Evolutionary conservation across 495 filamentous ascomycete genomes (phyloP), one percentile per base, ranked within the genome.

Genomic region (Daldinia grandis): DNA sequence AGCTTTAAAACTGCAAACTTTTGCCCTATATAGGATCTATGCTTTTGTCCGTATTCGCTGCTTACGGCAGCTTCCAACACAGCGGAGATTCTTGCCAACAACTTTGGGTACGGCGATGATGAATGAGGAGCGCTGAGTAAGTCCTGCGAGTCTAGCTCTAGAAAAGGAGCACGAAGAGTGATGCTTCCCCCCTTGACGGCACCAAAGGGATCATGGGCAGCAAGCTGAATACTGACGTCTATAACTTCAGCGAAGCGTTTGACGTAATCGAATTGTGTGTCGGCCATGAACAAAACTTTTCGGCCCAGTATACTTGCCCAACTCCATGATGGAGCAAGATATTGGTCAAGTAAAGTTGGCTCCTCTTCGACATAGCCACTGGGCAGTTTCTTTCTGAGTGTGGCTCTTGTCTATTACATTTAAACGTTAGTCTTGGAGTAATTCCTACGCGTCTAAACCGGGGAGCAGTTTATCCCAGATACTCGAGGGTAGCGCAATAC

Each of bases 261-360:
- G 40, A 72, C 60, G 8, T 38, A 42, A 40, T 57, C 62, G 37
- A 59, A 68, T 53, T 74, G 65, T 31, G 58, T 63, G 28, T 51
- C 58, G 4, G 30, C 65, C 42, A 40, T 60, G 33, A 72, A 70
- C 3, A 56, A 38, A 21, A 73, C 58, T 31, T 59, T 49, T 5
- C 37, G 42, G 21, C 71, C 76, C 4, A 71, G 62, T 44, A 76
- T 68, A 35, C 71, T 65, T 25, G 71, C 71, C 76, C 74, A 78
- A 54, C 68, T 74, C 76, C 74, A 76, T 25, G 74, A 76, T 47
- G 76, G 74, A 19, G 74, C 76, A 24, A 76, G 65, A 54, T 76
- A 74, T 6, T 58, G 42, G 15, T 33, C n/a, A n/a, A n/a, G n/a
- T n/a, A 37, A 35, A 6, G 7, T 38, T 21, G 54, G 30, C 9